Percentiles rank a stretch among this genome's conserved stretches.
Evolutionary conservation across 768 basidiomycete genomes (phyloP).

Genomic region (Saitozyma podzolica): DNA sequence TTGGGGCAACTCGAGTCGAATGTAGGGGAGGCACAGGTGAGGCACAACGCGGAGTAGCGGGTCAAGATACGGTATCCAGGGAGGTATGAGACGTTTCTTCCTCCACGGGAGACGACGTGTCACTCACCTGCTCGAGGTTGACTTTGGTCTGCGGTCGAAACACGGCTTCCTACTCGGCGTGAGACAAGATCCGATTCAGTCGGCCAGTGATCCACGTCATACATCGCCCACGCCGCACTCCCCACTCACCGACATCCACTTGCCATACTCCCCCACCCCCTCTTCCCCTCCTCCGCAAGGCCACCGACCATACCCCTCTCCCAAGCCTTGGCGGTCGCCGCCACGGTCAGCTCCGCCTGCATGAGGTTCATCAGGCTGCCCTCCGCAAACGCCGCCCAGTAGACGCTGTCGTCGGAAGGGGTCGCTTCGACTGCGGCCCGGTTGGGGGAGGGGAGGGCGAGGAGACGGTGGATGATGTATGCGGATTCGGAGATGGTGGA

Average conservation of each 20-base stretch:
- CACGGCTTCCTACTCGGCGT: background rate
- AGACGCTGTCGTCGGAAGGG: slow-evolving; percentile 25
- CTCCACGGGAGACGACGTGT: no score
- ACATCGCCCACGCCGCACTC: background rate
- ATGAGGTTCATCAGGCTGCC: slow-evolving; percentile 42
- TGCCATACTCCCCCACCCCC: slow-evolving; percentile 9
- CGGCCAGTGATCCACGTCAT: background rate
- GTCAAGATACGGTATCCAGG: no score
- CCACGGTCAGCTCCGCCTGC: slow-evolving; percentile 23
- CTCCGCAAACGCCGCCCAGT: slow-evolving; percentile 45
- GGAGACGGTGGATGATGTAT: slow-evolving; percentile 35
- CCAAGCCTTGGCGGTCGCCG: background rate
- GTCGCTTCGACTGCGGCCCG: slow-evolving; percentile 13
- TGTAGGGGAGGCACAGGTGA: no score
- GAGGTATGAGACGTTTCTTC: no score
- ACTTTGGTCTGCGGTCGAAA: no score
- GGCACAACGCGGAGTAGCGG: no score
- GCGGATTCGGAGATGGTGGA: slow-evolving; percentile 33
- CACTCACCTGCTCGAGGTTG: no score
- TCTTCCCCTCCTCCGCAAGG: slow-evolving; percentile 8
- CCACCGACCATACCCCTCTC: slow-evolving; percentile 3
- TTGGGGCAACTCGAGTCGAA: no score
- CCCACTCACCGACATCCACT: slow-evolving; percentile 14
- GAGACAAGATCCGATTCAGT: slow-evolving; percentile 12
- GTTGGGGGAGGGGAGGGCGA: slow-evolving; percentile 9